These are phyloP conservation scores for Umbelopsis sp. DNA, from an alignment of 371 early-diverging fungal species.

Conservation along the genomic window DNA sequence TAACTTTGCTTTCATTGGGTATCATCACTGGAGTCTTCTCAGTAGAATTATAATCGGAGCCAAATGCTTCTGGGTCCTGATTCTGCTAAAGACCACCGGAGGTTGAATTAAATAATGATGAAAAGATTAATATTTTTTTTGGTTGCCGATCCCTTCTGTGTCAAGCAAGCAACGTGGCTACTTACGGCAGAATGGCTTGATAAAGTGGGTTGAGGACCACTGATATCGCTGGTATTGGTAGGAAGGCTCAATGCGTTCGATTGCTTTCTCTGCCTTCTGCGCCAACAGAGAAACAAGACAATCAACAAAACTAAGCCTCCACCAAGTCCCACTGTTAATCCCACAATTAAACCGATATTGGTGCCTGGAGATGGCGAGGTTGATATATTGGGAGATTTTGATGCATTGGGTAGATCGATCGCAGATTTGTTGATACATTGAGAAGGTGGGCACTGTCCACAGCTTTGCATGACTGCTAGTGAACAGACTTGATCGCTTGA, in stretches of 20 bases:
- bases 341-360: not conserved
- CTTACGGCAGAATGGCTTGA: not conserved
- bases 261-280: not conserved
- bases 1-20: not conserved
- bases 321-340: slow-evolving; percentile 6
- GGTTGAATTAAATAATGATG: slow-evolving; percentile 2
- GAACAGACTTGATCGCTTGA: slow-evolving; percentile 1
- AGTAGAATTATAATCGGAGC: slow-evolving; percentile 1
- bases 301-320: slow-evolving; percentile 2
- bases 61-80: slow-evolving; percentile 3
- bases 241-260: not conserved
- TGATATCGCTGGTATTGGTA: not conserved
- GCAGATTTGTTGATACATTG: slow-evolving; percentile 13
- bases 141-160: slow-evolving; percentile 1
- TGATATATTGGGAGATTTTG: not conserved
- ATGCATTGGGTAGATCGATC: slow-evolving; percentile 1
- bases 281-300: slow-evolving; percentile 1
- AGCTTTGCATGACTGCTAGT: not conserved
- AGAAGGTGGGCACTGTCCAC: slow-evolving; percentile 11
- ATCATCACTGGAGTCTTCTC: not conserved
- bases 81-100: not conserved
- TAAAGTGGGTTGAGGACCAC: slow-evolving; percentile 2
- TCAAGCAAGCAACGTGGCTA: not conserved
- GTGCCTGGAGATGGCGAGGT: not conserved
- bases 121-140: not conserved